Conservation (phyloP, 768 basidiomycete genomes). For the Trametes cingulata region DNA sequence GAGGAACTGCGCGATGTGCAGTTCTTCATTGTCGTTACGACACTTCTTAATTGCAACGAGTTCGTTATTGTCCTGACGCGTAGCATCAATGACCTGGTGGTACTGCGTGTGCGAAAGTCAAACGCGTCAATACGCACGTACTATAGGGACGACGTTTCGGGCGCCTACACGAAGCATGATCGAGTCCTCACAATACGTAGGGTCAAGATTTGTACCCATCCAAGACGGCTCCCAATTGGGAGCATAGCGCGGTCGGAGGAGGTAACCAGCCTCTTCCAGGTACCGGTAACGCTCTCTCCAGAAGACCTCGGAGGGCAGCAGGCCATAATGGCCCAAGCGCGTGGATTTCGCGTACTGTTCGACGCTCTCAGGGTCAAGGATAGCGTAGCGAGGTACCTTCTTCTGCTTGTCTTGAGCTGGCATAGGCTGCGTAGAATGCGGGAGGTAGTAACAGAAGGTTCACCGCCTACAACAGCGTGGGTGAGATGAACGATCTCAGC, state of each 20-base stretch:
- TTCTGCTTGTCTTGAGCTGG: neutral
- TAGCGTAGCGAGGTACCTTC: neutral
- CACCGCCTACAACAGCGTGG: too few species aligned
- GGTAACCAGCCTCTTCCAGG: constrained; percentile 18
- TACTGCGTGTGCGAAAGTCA: neutral
- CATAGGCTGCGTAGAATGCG: too few species aligned
- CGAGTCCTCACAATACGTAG: constrained; percentile 20
- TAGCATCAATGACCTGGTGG: constrained; percentile 22
- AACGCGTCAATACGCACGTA: neutral
- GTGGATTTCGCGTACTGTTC: neutral
- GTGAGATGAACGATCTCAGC: too few species aligned
- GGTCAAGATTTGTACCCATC: constrained; percentile 15
- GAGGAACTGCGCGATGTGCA: constrained; percentile 13
- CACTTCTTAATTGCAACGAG: constrained; percentile 19
- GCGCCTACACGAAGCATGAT: constrained; percentile 2
- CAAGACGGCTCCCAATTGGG: constrained; percentile 19
- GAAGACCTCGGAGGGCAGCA: neutral
- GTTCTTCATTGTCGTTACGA: constrained; percentile 2
- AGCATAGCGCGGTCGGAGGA: constrained; percentile 22
- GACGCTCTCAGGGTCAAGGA: neutral
- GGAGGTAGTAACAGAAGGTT: too few species aligned
- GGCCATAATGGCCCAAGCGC: neutral
- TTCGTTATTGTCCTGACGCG: constrained; percentile 1
- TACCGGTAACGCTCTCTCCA: constrained; percentile 19
- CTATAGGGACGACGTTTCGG: neutral